Percentiles rank a stretch among this genome's conserved stretches.
Conservation (phyloP, 2,329 filamentous ascomycete genomes). For the Arthroderma uncinatum region DNA sequence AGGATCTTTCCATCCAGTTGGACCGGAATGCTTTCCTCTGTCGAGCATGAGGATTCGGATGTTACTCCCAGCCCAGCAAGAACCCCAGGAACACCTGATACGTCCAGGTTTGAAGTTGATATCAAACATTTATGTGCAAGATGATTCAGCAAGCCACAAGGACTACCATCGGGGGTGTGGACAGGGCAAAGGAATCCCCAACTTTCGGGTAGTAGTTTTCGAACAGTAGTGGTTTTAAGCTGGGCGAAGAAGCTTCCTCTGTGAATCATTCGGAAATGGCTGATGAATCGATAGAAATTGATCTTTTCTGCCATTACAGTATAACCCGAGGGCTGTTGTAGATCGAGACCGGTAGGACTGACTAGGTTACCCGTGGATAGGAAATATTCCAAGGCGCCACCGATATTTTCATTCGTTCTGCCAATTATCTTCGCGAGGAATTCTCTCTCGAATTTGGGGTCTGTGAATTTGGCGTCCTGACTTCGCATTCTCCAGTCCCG, state of each 20-base stretch:
- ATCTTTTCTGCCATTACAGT: constrained; percentile 97
- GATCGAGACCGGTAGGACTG: constrained; percentile 80
- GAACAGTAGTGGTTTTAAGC: constrained; percentile 89
- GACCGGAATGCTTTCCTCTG: constrained; percentile 74
- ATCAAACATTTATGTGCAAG: constrained; percentile 90
- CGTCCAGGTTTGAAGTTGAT: constrained; percentile 63
- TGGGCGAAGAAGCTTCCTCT: constrained; percentile 98
- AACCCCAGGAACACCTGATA: constrained; percentile 60
- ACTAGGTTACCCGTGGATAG: constrained; percentile 88
- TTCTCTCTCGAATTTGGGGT: constrained; percentile 64
- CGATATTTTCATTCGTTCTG: constrained; percentile 78
- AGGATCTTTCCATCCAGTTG: constrained; percentile 84
- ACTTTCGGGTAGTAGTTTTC: constrained; percentile 88
- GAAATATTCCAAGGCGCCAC: constrained; percentile 83
- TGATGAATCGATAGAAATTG: constrained; percentile 97
- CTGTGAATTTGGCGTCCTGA: constrained; percentile 52
- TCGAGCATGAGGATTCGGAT: constrained; percentile 61
- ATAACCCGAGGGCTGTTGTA: constrained; percentile 90
- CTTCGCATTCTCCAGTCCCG: constrained; percentile 46
- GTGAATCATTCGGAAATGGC: constrained; percentile 98
- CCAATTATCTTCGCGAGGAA: constrained; percentile 68
- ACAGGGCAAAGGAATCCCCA: constrained; percentile 98
- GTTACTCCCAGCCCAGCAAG: constrained; percentile 71
- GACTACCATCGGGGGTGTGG: constrained; percentile 90
- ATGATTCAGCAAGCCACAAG: constrained; percentile 91